These are phyloP conservation scores for Podospora conica DNA, from an alignment of 495 filamentous ascomycete genomes.

Conservation along the genomic window DNA sequence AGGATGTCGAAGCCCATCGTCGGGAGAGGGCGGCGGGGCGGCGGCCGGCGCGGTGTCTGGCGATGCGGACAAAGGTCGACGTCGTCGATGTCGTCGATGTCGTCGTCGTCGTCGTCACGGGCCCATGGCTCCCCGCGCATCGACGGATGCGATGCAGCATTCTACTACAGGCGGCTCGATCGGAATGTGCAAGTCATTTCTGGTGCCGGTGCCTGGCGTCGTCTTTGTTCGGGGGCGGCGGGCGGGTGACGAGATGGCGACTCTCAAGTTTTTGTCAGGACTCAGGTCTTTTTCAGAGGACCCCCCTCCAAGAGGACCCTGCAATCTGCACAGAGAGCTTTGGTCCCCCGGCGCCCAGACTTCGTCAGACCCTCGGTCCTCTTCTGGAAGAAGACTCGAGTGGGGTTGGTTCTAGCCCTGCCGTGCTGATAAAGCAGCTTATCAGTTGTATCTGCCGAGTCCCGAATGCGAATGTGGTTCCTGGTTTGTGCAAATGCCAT, in stretches of 20 bases:
- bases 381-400: background rate
- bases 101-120: slow-evolving; percentile 18
- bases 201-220: background rate
- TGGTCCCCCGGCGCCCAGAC: background rate
- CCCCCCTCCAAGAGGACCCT: background rate
- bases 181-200: slow-evolving; percentile 20
- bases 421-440: background rate
- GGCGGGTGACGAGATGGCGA: background rate
- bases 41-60: slow-evolving; percentile 26
- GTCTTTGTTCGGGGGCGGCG: background rate
- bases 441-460: background rate
- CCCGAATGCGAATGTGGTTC: no score
- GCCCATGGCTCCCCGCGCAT: slow-evolving; percentile 32
- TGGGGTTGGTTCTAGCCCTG: background rate
- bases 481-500: background rate
- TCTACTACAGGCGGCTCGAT: slow-evolving; percentile 18
- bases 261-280: background rate
- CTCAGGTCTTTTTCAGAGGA: background rate
- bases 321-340: background rate
- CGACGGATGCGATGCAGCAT: slow-evolving; percentile 36
- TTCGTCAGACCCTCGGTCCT: background rate
- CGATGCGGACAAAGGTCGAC: slow-evolving; percentile 33
- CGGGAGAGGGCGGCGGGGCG: slow-evolving; percentile 12
- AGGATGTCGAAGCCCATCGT: slow-evolving; percentile 35
- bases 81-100: background rate